Base-by-base conservation (phyloP, 345 rosid species). In the Pugionium cornutum region DNA sequence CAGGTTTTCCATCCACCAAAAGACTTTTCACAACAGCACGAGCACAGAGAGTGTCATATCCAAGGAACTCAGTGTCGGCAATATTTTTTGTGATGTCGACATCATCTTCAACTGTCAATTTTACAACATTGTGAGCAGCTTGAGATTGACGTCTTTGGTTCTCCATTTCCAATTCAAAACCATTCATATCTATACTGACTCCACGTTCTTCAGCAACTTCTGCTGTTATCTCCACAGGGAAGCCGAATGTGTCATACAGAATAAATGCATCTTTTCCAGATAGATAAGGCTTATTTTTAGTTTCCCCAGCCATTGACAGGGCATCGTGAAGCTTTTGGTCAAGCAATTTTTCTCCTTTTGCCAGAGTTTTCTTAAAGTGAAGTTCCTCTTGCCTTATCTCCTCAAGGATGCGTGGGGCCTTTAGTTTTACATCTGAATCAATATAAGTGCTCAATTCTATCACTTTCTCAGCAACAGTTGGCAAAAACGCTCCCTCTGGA, bases 281-380 rank as follows among this genome's bases (percentile, higher is more conserved):
- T 46, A 92, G 76, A 66, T 68, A 79, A 40, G 96, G 91, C 27
- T 6, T 37, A 8, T 57, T 48, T 64, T 84, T 80, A 65, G 47
- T 76, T 75, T 81, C 75, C 3, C 32, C 44, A 46, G 83, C 74
- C 37, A 40, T 74, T 58, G 79, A 79, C 52, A 82, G 47, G 26
- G 91, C 96, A 10, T 83, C 82, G 10, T 60, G 72, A 54, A 92
- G 80, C 89, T 83, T 89, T 66, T 85, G 81, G 7, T 84, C 90
- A 31, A 88, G 96, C 59, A 89, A 73, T 72, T 84, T 86, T 73
- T 92, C 97, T 70, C 98, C 98, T 80, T 94, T 83, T 80, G 81
- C 97, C 64, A 89, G 63, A 64, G 98, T 89, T 78, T 84, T 95
- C 69, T 88, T 89, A 79, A 92, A 92, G 18, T 87, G 84, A 47